Base-by-base conservation (phyloP, 352 stramenopile species). In the Phytopythium montanum region DNA sequence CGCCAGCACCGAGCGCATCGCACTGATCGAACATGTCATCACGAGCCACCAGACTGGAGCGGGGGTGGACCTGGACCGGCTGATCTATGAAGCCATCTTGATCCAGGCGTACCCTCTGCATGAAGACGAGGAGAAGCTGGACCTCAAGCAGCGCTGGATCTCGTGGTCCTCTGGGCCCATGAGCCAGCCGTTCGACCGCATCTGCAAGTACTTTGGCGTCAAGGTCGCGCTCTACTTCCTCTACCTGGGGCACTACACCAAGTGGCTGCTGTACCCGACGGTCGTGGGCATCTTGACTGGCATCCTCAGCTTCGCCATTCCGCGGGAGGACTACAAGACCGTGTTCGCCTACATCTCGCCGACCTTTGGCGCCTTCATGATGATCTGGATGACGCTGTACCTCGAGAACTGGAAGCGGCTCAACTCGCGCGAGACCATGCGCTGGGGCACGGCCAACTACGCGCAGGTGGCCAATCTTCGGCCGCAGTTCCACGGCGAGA, bases 181-280 rank as follows among this genome's bases (percentile, higher is more conserved):
- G 85, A 81, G 72, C 50, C 85, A 94, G 64, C 85, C 85, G 0
- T 90, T 94, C 46, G 79, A 92, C 55, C 73, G 76, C 26, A 87
- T 94, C 54, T 88, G 85, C 60, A 73, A 89, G 56, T 94, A 94
- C 66, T 94, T 92, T 69, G 85, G 85, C 53, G 82, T 88, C 60
- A 90, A 98, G 69, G 90, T 99, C 57, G 90, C 91, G 23, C 96
- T 99, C 58, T 99, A 99, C 75, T 99, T 99, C 68, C 73, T 97
- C 36, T 99, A 97, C 85, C 62, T 99, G 25, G 93, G 98, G 16
- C 94, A 99, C 72, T 97, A 95, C 70, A 98, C 95, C 39, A 93
- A 94, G 58, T 98, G 97, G 82, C 76, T 99, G 29, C 65, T 98
- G n/a, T 96, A 97, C 56, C 86, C 97, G 23, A 94, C 90, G 41